Conservation (phyloP, 116 monocot genomes). For the Papilionanthe hybrid region DNA sequence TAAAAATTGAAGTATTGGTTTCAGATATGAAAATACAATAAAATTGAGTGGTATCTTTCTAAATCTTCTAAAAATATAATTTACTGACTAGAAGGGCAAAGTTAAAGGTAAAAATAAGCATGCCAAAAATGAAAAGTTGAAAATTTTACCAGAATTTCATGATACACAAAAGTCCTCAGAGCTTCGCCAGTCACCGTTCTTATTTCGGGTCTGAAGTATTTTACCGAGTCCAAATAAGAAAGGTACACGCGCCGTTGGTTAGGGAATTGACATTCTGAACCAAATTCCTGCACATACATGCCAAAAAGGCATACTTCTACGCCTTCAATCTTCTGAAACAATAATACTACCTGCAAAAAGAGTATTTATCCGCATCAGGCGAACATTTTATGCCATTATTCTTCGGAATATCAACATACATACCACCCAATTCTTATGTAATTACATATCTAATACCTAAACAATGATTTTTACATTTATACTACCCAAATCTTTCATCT, state of each 20-base stretch:
- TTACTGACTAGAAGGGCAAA: background rate
- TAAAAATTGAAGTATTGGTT: too few relatives aligned
- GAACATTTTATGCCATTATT: background rate
- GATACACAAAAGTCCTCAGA: conserved; percentile 93
- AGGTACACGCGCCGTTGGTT: conserved; percentile 89
- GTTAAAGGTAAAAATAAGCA: background rate
- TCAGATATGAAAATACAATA: too few relatives aligned
- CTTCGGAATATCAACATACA: background rate
- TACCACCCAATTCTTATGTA: too few relatives aligned
- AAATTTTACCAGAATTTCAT: conserved; percentile 81
- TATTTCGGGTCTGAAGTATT: conserved; percentile 92
- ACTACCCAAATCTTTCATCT: too few relatives aligned
- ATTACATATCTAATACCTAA: too few relatives aligned
- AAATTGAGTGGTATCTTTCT: too few relatives aligned
- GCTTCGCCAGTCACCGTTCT: conserved; percentile 83
- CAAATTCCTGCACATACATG: conserved; percentile 99
- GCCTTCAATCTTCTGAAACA: conserved; percentile 99
- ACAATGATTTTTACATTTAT: too few relatives aligned
- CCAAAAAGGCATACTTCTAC: conserved; percentile 97
- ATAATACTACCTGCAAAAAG: conserved; percentile 66
- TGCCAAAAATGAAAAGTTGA: background rate
- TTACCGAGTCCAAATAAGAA: conserved; percentile 94
- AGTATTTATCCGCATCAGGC: background rate
- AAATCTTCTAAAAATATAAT: background rate
- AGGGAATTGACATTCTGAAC: conserved; percentile 80